A percentile compares a stretch with the other conserved stretches of the same genome.
These are phyloP conservation scores for Rhizoclosmatium sp. DNA, from an alignment of 192 early-diverging fungal species.

Conservation along the genomic window DNA sequence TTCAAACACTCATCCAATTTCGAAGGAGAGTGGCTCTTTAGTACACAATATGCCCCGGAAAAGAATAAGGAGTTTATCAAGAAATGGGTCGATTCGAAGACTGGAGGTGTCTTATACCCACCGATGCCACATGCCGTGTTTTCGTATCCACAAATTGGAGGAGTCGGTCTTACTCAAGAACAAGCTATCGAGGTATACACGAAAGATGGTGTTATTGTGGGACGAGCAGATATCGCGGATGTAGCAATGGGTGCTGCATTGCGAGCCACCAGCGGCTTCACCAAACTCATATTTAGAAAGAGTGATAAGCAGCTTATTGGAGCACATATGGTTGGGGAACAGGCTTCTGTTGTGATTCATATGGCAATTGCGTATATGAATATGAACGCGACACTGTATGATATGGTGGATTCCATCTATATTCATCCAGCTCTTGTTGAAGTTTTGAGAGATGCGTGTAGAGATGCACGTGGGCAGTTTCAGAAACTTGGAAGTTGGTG, in stretches of 20 bases:
- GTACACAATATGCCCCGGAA: constrained; percentile 15
- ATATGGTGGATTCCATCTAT: constrained; percentile 47
- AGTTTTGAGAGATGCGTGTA: constrained; percentile 45
- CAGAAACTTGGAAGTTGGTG: not conserved
- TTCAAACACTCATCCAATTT: constrained; percentile 52
- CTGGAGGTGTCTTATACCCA: constrained; percentile 40
- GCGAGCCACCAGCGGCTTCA: constrained; percentile 39
- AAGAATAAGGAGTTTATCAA: not conserved
- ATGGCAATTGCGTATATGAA: constrained; percentile 44
- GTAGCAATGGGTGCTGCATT: constrained; percentile 50
- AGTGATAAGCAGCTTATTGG: constrained; percentile 39
- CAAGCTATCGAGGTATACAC: constrained; percentile 34
- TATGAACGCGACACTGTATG: constrained; percentile 43
- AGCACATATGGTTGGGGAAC: constrained; percentile 49
- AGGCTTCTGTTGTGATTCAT: constrained; percentile 47
- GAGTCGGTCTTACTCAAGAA: constrained; percentile 45
- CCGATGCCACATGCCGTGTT: constrained; percentile 53
- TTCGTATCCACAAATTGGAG: constrained; percentile 47
- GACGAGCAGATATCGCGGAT: constrained; percentile 36
- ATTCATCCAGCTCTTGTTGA: constrained; percentile 52
- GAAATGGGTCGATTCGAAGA: constrained; percentile 8
- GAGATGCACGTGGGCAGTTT: constrained; percentile 31
- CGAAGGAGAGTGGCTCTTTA: constrained; percentile 51
- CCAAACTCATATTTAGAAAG: constrained; percentile 45
- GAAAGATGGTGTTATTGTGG: constrained; percentile 38